Conservation (phyloP, 345 rosid genomes). For the Ceriops zippeliana region DNA sequence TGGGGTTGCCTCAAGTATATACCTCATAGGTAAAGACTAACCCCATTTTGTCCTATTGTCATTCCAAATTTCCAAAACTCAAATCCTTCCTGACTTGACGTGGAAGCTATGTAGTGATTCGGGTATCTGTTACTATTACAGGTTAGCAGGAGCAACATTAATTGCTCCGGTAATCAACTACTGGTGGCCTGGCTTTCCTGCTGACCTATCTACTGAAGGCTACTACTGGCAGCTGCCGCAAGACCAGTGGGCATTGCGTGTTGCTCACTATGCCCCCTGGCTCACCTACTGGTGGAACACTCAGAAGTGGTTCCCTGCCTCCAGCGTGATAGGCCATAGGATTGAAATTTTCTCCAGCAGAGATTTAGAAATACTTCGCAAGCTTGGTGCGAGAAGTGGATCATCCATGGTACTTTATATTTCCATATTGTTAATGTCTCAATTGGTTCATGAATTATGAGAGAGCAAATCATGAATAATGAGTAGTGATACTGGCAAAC, state of each 20-base stretch:
- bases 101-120: background rate
- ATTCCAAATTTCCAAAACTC: too few relatives aligned
- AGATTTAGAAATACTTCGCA: slow-evolving; percentile 2
- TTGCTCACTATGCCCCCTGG: slow-evolving; percentile 45
- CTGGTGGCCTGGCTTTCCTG: slow-evolving; percentile 61
- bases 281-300: slow-evolving; percentile 60
- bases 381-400: background rate
- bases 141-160: slow-evolving; percentile 49
- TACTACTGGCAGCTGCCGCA: slow-evolving; percentile 32
- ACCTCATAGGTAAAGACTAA: slow-evolving; percentile 41
- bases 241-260: slow-evolving; percentile 41
- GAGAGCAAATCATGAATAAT: background rate
- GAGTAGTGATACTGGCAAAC: too few relatives aligned
- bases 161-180: slow-evolving; percentile 46
- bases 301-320: slow-evolving; percentile 50
- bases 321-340: slow-evolving; percentile 23
- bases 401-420: background rate
- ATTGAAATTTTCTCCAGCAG: background rate
- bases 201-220: slow-evolving; percentile 27
- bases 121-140: slow-evolving; percentile 12
- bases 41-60: too few relatives aligned
- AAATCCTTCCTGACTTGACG: too few relatives aligned
- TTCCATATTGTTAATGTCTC: background rate
- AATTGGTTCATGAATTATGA: background rate
- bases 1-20: slow-evolving; percentile 57